Evolutionary conservation across 2,329 filamentous ascomycete species (phyloP).

Genomic region (Monosporascus sp.): DNA sequence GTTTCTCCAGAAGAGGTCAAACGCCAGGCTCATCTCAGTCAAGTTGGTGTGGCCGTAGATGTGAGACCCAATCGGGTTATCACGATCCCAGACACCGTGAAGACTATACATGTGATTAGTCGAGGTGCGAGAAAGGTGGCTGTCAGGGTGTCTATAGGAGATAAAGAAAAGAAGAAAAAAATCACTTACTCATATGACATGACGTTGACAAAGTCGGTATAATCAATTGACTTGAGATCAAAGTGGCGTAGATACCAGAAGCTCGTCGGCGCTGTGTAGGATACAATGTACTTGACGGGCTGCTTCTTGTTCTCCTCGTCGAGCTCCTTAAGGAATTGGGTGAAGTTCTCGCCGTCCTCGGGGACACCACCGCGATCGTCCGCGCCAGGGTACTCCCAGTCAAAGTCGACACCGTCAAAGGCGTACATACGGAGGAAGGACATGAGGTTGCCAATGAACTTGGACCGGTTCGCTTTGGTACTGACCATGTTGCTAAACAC

Average conservation of each 20-base stretch:
- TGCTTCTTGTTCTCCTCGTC: conserved; percentile 1
- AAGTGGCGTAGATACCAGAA: conserved; percentile 25
- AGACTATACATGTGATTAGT: conserved; percentile 25
- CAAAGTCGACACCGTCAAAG: conserved; percentile 22
- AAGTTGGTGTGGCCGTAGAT: conserved; percentile 40
- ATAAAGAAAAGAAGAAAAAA: neutral
- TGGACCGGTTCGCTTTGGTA: conserved; percentile 3
- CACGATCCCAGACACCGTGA: conserved; percentile 36
- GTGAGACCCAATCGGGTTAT: conserved; percentile 26
- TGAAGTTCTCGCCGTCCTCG: conserved; percentile 17
- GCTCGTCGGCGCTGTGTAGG: conserved; percentile 13
- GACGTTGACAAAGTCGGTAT: conserved; percentile 35
- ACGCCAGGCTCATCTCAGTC: conserved; percentile 36
- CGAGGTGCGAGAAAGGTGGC: too few species aligned
- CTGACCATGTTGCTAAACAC: conserved; percentile 22
- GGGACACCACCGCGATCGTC: conserved; percentile 16
- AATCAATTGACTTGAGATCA: conserved; percentile 15
- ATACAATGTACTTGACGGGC: conserved; percentile 5
- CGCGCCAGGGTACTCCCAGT: conserved; percentile 23
- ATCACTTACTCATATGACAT: neutral
- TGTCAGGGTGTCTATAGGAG: too few species aligned
- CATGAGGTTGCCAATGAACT: conserved; percentile 17
- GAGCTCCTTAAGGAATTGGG: conserved; percentile 38
- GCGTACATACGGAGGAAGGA: conserved; percentile 16
- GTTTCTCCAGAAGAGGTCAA: conserved; percentile 42